phyloP scores from a whole-genome alignment of 1,284 basidiomycete species.

The Kwoniella shivajii region DNA sequence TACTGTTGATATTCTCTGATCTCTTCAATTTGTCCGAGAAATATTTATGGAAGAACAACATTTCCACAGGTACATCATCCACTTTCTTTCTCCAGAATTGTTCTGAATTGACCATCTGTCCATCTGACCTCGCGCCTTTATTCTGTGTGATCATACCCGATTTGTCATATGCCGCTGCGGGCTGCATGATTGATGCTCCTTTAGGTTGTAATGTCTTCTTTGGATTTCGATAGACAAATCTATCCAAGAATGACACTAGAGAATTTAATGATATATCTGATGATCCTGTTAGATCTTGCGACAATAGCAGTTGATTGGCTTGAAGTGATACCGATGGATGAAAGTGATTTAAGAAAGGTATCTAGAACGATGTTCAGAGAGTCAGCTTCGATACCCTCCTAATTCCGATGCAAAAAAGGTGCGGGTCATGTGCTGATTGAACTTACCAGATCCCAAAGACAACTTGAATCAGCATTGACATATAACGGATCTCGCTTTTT shows the following conservation, averaged over 20 bases:
- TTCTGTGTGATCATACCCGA: constrained; percentile 69
- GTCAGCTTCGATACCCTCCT: not conserved
- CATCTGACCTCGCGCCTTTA: constrained; percentile 61
- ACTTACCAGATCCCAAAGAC: constrained; percentile 85
- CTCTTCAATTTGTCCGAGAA: constrained; percentile 60
- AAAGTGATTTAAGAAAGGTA: constrained; percentile 79
- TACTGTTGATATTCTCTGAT: constrained; percentile 58
- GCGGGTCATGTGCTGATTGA: not conserved
- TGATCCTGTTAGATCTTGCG: constrained; percentile 68
- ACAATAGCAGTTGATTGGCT: constrained; percentile 75
- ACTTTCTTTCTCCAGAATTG: constrained; percentile 73
- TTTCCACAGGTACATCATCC: constrained; percentile 79
- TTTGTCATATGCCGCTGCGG: constrained; percentile 66
- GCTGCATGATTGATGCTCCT: constrained; percentile 92
- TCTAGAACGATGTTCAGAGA: constrained; percentile 55
- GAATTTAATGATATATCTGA: constrained; percentile 92
- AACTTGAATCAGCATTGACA: constrained; percentile 77
- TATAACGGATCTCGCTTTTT: constrained; percentile 89
- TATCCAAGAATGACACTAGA: constrained; percentile 86
- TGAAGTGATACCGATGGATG: constrained; percentile 90
- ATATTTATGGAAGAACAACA: constrained; percentile 63
- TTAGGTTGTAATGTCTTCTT: constrained; percentile 74
- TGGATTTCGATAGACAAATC: constrained; percentile 91
- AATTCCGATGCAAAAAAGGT: not conserved
- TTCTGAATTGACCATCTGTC: constrained; percentile 70